Evolutionary conservation across 306 rosid species (phyloP).

Genomic region (Trifolium fragiferum): DNA sequence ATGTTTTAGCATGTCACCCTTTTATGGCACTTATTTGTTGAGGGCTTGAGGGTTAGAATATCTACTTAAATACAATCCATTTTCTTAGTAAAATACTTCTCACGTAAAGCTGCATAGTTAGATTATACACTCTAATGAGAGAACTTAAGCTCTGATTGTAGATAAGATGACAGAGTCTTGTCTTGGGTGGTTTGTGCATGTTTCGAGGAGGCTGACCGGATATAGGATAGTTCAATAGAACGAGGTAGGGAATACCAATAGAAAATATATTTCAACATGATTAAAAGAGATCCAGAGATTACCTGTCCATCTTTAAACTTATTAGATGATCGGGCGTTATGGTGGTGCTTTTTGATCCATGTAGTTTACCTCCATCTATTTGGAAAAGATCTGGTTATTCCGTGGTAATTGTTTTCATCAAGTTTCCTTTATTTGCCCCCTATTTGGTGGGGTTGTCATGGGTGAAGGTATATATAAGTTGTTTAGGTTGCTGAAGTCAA

Average conservation of each 20-base stretch:
- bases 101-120: background rate
- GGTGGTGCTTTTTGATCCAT: background rate
- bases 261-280: background rate
- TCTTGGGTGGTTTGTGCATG: background rate
- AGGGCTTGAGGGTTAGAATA: background rate
- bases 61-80: background rate
- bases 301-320: background rate
- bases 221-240: background rate
- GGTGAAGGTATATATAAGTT: background rate
- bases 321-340: background rate
- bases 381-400: background rate
- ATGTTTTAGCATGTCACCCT: background rate
- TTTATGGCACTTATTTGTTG: constrained; percentile 8
- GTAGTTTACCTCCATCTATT: background rate
- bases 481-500: background rate
- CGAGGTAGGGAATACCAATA: background rate
- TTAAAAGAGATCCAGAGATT: background rate
- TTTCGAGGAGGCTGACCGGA: background rate
- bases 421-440: background rate
- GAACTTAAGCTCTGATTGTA: background rate
- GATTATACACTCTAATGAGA: background rate
- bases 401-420: background rate
- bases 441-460: constrained; percentile 3
- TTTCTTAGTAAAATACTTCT: background rate
- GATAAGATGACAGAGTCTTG: background rate